Conservation (phyloP, 768 basidiomycete genomes). For the Guyanaporus albipodus region DNA sequence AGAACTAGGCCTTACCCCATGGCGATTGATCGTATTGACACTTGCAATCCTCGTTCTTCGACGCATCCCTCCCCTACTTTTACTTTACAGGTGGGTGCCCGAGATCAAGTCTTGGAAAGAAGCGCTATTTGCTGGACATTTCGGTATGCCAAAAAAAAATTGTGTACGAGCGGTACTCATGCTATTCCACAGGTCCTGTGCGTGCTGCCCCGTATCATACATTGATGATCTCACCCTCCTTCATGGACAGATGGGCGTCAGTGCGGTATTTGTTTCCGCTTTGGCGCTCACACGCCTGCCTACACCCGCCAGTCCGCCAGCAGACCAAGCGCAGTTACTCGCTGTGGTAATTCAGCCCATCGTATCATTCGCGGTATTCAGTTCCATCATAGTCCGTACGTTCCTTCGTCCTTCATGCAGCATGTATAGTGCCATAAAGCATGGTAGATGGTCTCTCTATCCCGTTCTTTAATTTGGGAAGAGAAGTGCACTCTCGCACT, state of each 20-base stretch:
- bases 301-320: slow-evolving; percentile 53
- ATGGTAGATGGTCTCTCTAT: slow-evolving; percentile 63
- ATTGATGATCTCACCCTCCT: background rate
- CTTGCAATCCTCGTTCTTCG: slow-evolving; percentile 69
- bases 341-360: slow-evolving; percentile 73
- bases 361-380: slow-evolving; percentile 81
- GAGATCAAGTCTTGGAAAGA: slow-evolving; percentile 84
- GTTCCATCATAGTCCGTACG: slow-evolving; percentile 81
- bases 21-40: slow-evolving; percentile 67
- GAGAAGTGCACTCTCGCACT: slow-evolving; percentile 43
- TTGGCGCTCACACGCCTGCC: slow-evolving; percentile 64
- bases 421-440: background rate
- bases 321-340: slow-evolving; percentile 68
- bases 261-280: slow-evolving; percentile 83
- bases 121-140: slow-evolving; percentile 90
- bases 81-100: slow-evolving; percentile 80
- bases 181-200: slow-evolving; percentile 45
- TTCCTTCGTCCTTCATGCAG: slow-evolving; percentile 1
- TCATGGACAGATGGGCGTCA: slow-evolving; percentile 75
- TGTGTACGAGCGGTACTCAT: background rate
- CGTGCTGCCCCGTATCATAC: slow-evolving; percentile 17
- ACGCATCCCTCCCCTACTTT: slow-evolving; percentile 73
- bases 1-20: slow-evolving; percentile 59
- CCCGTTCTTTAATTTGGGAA: slow-evolving; percentile 57
- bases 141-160: slow-evolving; percentile 45